Evolutionary conservation across 2,329 filamentous ascomycete species (phyloP), one percentile per base, ranked within the genome.

Genomic region (Sporothrix phasma): DNA sequence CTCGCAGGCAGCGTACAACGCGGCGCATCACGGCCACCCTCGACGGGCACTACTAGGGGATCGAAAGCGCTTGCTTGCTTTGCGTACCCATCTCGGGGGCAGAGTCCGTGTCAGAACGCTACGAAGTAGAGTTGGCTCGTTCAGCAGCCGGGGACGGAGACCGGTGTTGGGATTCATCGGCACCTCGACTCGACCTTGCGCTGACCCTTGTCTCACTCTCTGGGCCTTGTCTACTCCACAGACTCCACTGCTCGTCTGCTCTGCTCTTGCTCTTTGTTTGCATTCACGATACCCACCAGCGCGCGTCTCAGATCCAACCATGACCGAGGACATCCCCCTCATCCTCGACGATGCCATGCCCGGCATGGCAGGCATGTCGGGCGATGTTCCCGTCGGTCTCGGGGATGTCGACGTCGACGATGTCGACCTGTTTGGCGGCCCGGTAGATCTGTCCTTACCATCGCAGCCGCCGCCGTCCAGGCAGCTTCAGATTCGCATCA

Each of bases 401-500:
- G 63, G 51, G n/a, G 64, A 67, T 34, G 85, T 89, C 71, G 89
- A 92, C 72, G 80, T 92, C 39, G 92, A 92, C 72, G 82, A 85
- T 67, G 82, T 84, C 72, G 82, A 84, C 69, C 73, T 83, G 67
- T 80, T 75, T 56, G 74, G 74, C 11, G 74, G 73, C 60, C 69
- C 73, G 34, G 73, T 75, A 56, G 66, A 79, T 53, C 75, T 88
- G 17, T 76, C 81, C 13, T 75, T 86, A 24, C 76, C 82, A 26
- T 69, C 79, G 8, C 74, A 79, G 6, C 74, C 79, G 3, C 65
- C 67, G 1, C 78, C 81, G 13, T 80, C 83, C 63, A 90, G 88
- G 73, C 84, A 88, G 64, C 80, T 96, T 22, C 81, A 85, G 39
- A 84, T 87, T 71, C 84, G 89, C 64, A 75, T 96, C 43, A 89